Evolutionary conservation across 2,329 filamentous ascomycete species (phyloP).

Genomic region (Cladosporium phlei): DNA sequence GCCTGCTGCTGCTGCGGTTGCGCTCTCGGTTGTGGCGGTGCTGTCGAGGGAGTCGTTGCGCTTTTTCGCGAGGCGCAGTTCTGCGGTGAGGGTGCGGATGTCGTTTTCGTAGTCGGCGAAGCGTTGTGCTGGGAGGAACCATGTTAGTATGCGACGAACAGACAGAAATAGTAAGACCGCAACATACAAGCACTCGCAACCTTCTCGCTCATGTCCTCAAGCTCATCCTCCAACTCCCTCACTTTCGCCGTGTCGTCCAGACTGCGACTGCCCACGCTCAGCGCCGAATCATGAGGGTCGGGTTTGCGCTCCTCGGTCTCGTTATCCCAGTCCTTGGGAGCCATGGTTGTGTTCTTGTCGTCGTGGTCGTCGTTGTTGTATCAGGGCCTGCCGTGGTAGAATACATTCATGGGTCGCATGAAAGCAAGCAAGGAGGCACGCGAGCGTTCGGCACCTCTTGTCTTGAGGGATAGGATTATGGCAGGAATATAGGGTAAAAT

Average conservation of each 20-base stretch:
- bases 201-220: conserved; percentile 66
- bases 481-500: no score
- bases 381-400: no score
- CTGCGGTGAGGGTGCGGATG: conserved; percentile 55
- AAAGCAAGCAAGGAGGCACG: no score
- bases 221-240: conserved; percentile 65
- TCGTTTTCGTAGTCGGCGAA: conserved; percentile 78
- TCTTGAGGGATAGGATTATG: no score
- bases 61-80: conserved; percentile 25
- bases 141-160: background rate
- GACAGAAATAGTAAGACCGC: background rate
- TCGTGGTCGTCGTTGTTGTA: no score
- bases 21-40: conserved; percentile 17
- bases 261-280: conserved; percentile 40
- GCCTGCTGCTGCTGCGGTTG: conserved; percentile 21
- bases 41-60: conserved; percentile 11
- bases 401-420: no score
- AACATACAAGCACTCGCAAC: conserved; percentile 56
- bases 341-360: no score
- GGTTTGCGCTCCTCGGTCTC: conserved; percentile 18
- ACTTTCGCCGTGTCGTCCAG: conserved; percentile 31
- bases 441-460: no score
- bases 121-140: conserved; percentile 34
- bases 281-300: conserved; percentile 44
- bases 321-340: conserved; percentile 5